Base-by-base conservation (phyloP, 2,329 filamentous ascomycete genomes). In the Mycocentrospora acerina region DNA sequence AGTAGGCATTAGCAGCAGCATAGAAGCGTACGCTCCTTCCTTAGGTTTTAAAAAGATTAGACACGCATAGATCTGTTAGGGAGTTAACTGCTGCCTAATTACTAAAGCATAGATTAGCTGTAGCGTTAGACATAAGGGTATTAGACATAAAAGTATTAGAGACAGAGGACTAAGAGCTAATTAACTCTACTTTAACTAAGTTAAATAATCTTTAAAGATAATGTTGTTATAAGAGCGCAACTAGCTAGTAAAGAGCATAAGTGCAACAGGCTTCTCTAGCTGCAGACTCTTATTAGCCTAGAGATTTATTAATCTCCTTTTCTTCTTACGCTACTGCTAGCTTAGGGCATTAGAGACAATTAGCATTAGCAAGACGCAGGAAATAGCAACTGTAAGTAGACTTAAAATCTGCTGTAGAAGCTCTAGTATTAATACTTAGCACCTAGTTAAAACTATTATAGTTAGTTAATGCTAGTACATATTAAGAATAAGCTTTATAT, bases 391-490 rank as follows among this genome's bases (percentile, higher is more conserved):
- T n/a, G n/a, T n/a, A n/a, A n/a, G n/a, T n/a, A n/a, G n/a, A n/a
- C n/a, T n/a, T n/a, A n/a, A n/a, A n/a, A n/a, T n/a, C n/a, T n/a
- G n/a, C n/a, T 12, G 14, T 11, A 37, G 14, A 30, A 25, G 27
- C 13, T 30, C n/a, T 6, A 18, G 26, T 19, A 11, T 18, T 31
- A 15, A n/a, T 31, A 18, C 28, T 16, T 29, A 12, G 13, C 28
- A 29, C 28, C 28, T 16, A 29, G 5, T 16, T n/a, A n/a, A 29
- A 5, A 37, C 13, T 29, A 31, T 7, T 25, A 24, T 2, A 17
- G 22, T 11, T 18, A 7, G n/a, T 37, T 14, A 37, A 24, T 24
- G 28, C 35, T 37, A 37, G 27, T 37, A n/a, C n/a, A n/a, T n/a
- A n/a, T n/a, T n/a, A n/a, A n/a, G 28, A 26, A 37, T 26, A 27